phyloP scores from a whole-genome alignment of 192 early-diverging fungal species.

The Rhizoclosmatium sp. region DNA sequence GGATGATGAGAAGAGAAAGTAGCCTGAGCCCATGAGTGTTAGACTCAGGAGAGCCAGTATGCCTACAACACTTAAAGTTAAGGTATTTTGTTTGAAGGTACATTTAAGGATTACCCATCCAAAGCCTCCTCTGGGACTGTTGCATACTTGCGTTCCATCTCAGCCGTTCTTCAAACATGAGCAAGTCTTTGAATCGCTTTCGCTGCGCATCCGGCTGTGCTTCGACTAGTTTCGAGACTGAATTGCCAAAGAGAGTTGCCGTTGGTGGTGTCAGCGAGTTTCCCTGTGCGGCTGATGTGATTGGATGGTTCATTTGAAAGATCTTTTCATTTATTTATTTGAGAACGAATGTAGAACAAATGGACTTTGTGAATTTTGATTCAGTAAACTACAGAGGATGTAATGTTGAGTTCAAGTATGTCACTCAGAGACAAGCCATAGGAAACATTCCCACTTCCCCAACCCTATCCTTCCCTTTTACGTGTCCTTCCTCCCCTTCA shows the following conservation, averaged over 20 bases:
- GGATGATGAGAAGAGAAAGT: neutral
- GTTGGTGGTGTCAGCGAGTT: neutral
- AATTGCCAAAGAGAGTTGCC: neutral
- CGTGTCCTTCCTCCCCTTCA: too few relatives aligned
- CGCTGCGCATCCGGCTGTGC: neutral
- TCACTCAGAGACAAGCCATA: too few relatives aligned
- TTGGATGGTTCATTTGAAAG: neutral
- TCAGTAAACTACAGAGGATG: neutral
- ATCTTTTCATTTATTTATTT: neutral
- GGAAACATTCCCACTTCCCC: too few relatives aligned
- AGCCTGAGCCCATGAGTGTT: neutral
- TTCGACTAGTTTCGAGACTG: neutral
- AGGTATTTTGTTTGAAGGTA: neutral
- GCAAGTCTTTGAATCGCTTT: conserved; percentile 21
- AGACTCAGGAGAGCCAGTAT: neutral
- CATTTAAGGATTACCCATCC: neutral
- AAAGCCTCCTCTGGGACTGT: conserved; percentile 2
- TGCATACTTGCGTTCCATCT: conserved; percentile 8
- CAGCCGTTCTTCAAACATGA: conserved; percentile 30
- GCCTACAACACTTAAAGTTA: neutral
- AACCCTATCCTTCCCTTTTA: too few relatives aligned
- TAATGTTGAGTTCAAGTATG: too few relatives aligned
- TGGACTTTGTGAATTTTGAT: neutral
- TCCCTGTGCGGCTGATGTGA: neutral
- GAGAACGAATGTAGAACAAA: too few relatives aligned